These are phyloP conservation scores for Chaetomium strumarium DNA, from an alignment of 2,329 filamentous ascomycete species.

Conservation along the genomic window DNA sequence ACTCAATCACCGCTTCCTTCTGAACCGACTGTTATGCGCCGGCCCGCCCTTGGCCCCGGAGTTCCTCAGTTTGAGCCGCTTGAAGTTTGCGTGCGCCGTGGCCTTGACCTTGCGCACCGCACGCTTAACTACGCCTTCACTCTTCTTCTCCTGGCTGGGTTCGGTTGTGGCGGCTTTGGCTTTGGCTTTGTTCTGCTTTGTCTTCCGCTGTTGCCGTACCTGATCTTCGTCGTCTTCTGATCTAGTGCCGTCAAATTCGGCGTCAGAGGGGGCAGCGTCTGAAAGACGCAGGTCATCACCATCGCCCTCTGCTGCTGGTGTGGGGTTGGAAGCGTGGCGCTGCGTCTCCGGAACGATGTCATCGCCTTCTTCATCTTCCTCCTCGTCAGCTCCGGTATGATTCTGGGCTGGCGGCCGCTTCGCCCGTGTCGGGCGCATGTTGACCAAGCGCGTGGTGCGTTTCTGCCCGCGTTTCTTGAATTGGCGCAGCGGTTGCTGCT, in stretches of 20 bases:
- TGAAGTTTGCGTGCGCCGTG: conserved; percentile 61
- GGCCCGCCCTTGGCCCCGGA: conserved; percentile 56
- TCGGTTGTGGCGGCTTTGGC: conserved; percentile 20
- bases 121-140: conserved; percentile 45
- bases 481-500: conserved; percentile 46
- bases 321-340: conserved; percentile 23
- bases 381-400: conserved; percentile 26
- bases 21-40: conserved; percentile 52
- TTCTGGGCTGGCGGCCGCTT: conserved; percentile 41
- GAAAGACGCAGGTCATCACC: conserved; percentile 17
- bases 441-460: conserved; percentile 64
- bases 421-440: conserved; percentile 51
- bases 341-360: conserved; percentile 38
- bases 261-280: conserved; percentile 33
- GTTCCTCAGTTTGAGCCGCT: conserved; percentile 58
- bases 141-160: conserved; percentile 27
- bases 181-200: conserved; percentile 16
- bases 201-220: conserved; percentile 17
- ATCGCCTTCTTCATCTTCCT: conserved; percentile 32
- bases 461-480: conserved; percentile 85
- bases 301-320: conserved; percentile 17
- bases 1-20: conserved; percentile 39
- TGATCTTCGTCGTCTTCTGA: conserved; percentile 31
- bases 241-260: conserved; percentile 29
- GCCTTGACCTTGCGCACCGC: conserved; percentile 56